phyloP scores from a whole-genome alignment of 176 grass and related monocot species.

The Aegilops sharonensis region DNA sequence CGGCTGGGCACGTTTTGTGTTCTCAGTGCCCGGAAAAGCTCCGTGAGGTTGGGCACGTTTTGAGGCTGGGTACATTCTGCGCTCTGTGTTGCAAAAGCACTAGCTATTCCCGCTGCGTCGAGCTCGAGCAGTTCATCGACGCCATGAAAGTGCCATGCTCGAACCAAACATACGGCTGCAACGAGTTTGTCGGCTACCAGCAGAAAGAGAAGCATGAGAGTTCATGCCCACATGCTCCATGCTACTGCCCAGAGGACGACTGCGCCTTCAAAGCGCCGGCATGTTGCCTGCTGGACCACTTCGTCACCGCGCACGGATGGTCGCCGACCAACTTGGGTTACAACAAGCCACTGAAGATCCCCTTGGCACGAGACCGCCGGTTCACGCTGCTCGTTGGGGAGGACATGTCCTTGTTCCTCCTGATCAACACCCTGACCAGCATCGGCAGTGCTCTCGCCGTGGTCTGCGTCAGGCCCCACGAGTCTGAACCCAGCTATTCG shows the following conservation, averaged over 20 bases:
- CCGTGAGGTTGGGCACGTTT: neutral
- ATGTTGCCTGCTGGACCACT: constrained; percentile 26
- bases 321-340: neutral
- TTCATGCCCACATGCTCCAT: constrained; percentile 13
- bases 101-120: neutral
- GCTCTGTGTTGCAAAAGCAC: neutral
- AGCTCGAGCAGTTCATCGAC: constrained; percentile 9
- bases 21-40: neutral
- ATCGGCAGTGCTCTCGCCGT: constrained; percentile 5
- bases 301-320: constrained; percentile 2
- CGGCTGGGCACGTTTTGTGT: neutral
- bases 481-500: neutral
- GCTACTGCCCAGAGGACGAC: constrained; percentile 28
- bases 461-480: constrained; percentile 1
- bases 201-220: constrained; percentile 35
- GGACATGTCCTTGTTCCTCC: constrained; percentile 28
- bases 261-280: constrained; percentile 3
- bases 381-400: constrained; percentile 23
- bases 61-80: neutral
- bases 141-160: constrained; percentile 17
- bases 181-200: constrained; percentile 2
- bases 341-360: neutral
- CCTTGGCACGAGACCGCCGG: neutral
- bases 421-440: neutral
- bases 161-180: constrained; percentile 12